A percentile compares a stretch with the other conserved stretches of the same genome.
Evolutionary conservation across 2,329 filamentous ascomycete genomes (phyloP).

Genomic region (Pseudophaeomoniella oleicola): DNA sequence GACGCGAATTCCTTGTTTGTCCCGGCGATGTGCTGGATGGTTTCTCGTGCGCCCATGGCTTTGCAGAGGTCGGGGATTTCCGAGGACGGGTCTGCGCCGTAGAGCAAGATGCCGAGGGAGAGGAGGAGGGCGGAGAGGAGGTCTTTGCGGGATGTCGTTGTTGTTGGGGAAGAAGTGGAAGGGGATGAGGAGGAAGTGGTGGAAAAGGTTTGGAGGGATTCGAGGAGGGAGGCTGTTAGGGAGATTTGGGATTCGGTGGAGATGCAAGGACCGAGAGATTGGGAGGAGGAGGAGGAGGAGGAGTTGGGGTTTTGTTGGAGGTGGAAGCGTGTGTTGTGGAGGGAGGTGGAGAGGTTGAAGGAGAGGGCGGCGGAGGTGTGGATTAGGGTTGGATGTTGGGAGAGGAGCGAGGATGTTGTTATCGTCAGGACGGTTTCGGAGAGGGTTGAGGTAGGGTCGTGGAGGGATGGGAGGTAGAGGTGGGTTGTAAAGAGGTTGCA

Average conservation of each 20-base stretch:
- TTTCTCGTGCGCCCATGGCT: not conserved
- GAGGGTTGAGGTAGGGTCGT: constrained; percentile 21
- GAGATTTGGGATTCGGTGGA: not conserved
- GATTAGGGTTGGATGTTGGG: constrained; percentile 60
- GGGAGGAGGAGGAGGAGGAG: not conserved
- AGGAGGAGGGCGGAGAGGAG: not conserved
- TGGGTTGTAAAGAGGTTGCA: constrained; percentile 74
- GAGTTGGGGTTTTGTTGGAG: not conserved
- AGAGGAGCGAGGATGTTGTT: constrained; percentile 64
- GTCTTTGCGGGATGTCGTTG: not conserved
- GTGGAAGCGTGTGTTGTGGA: constrained; percentile 45
- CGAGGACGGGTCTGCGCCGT: not conserved
- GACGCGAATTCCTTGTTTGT: not conserved
- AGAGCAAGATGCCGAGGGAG: not conserved
- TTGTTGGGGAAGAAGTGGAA: not conserved
- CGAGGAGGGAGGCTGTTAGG: not conserved
- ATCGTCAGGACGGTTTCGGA: constrained; percentile 50
- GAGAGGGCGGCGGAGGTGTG: constrained; percentile 71
- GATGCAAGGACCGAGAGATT: no score
- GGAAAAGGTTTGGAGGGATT: not conserved
- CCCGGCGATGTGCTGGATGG: not conserved
- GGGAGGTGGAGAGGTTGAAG: constrained; percentile 64
- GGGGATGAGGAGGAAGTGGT: not conserved
- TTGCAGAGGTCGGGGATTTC: not conserved
- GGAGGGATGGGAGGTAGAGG: constrained; percentile 30